Evolutionary conservation across 176 grass and related monocot genomes (phyloP).

Genomic region (Hsuehochloa calcarea): DNA sequence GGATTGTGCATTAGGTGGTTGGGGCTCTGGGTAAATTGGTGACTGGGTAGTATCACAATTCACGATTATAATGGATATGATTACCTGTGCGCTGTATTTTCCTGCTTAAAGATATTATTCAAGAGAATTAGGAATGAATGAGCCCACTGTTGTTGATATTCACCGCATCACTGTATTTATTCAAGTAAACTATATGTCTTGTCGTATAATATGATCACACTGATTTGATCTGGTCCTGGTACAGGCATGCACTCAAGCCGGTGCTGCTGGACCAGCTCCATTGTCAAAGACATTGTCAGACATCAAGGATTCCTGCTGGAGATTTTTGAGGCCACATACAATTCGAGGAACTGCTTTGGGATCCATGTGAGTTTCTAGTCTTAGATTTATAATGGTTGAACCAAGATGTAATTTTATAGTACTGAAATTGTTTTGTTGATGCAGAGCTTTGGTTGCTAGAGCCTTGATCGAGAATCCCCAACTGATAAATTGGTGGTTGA

Average conservation of each 20-base stretch:
- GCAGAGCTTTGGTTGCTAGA: slow-evolving; percentile 91
- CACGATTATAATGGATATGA: not conserved
- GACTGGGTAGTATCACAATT: not conserved
- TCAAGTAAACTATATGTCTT: not conserved
- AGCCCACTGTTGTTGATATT: not conserved
- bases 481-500: slow-evolving; percentile 81
- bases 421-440: slow-evolving; percentile 20
- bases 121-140: not conserved
- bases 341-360: slow-evolving; percentile 94
- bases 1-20: not conserved
- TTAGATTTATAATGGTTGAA: not conserved
- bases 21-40: not conserved
- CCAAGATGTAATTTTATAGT: not conserved
- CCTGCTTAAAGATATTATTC: not conserved
- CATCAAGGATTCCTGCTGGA: slow-evolving; percentile 83
- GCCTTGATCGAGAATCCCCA: slow-evolving; percentile 84
- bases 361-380: slow-evolving; percentile 54
- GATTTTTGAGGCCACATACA: slow-evolving; percentile 93
- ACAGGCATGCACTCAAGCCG: slow-evolving; percentile 60
- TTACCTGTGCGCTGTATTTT: not conserved
- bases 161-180: not conserved
- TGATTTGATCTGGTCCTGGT: not conserved
- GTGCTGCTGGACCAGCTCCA: slow-evolving; percentile 48
- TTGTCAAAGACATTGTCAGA: slow-evolving; percentile 55
- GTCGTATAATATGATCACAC: not conserved